Conservation (phyloP, 2,329 filamentous ascomycete species). For the Xylogone sp. region DNA sequence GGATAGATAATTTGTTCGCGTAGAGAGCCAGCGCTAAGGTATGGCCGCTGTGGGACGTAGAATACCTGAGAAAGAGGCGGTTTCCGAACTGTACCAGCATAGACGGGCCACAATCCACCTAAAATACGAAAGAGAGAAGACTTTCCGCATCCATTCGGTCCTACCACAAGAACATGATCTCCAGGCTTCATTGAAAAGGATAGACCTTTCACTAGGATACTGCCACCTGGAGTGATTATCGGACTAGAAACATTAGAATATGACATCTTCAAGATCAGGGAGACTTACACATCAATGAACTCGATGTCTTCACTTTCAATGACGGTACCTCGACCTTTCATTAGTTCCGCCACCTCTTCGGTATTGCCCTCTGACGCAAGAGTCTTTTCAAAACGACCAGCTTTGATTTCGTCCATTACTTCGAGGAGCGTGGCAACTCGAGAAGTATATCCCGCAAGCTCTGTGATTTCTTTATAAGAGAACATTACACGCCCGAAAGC, state of each 20-base stretch:
- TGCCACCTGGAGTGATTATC: slow-evolving; percentile 95
- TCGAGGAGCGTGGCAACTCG: slow-evolving; percentile 85
- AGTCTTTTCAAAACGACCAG: slow-evolving; percentile 92
- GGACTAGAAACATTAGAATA: slow-evolving; percentile 45
- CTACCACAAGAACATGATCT: slow-evolving; percentile 86
- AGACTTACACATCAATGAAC: slow-evolving; percentile 71
- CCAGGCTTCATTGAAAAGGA: slow-evolving; percentile 84
- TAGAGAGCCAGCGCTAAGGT: slow-evolving; percentile 86
- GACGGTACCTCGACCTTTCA: slow-evolving; percentile 76
- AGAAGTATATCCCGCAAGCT: slow-evolving; percentile 91
- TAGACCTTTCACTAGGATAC: slow-evolving; percentile 80
- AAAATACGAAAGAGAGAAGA: slow-evolving; percentile 94
- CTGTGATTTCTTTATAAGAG: slow-evolving; percentile 95
- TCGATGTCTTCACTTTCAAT: slow-evolving; percentile 80
- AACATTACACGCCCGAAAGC: slow-evolving; percentile 97
- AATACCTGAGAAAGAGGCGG: slow-evolving; percentile 92
- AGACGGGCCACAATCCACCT: slow-evolving; percentile 95
- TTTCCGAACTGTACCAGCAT: slow-evolving; percentile 89
- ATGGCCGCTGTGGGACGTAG: slow-evolving; percentile 95
- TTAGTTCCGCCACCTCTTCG: slow-evolving; percentile 76
- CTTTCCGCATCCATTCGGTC: slow-evolving; percentile 96
- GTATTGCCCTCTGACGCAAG: slow-evolving; percentile 84
- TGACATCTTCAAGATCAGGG: neutral
- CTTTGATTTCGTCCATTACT: slow-evolving; percentile 90
- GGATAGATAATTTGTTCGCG: slow-evolving; percentile 97